Evolutionary conservation across 257 asterid species (phyloP).

Genomic region (Scutellaria galericulata): DNA sequence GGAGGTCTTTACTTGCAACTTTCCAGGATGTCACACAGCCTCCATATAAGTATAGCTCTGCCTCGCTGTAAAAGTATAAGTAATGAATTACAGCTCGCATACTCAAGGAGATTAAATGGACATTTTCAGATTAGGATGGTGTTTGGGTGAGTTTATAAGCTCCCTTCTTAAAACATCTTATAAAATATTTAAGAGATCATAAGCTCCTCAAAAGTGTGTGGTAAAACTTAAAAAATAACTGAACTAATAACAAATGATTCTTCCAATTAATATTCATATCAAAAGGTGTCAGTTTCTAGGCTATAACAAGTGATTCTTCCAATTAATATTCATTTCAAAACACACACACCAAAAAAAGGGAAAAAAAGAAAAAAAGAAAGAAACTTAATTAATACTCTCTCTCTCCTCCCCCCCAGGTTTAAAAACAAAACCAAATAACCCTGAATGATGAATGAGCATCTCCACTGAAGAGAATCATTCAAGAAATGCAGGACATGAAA

Average conservation of each 20-base stretch:
- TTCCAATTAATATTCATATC: background rate
- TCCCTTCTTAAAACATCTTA: too few relatives aligned
- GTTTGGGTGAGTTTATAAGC: too few relatives aligned
- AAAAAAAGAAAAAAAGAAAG: too few relatives aligned
- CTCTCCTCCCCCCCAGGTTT: background rate
- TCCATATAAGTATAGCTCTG: conserved; percentile 90
- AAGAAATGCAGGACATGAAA: too few relatives aligned
- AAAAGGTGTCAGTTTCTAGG: background rate
- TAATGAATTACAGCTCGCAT: conserved; percentile 20
- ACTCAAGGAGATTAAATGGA: conserved; percentile 23
- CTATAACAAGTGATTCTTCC: conserved; percentile 3
- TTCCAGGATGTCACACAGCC: conserved; percentile 98
- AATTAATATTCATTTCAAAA: background rate
- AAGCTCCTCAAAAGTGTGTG: too few relatives aligned
- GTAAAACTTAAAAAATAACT: too few relatives aligned
- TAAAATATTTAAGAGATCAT: too few relatives aligned
- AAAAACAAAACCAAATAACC: background rate
- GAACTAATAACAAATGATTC: background rate
- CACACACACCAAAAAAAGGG: too few relatives aligned
- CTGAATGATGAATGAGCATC: background rate
- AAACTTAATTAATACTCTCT: background rate
- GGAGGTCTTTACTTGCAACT: conserved; percentile 84
- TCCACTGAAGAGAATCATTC: too few relatives aligned
- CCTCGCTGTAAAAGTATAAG: conserved; percentile 66
- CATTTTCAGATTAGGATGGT: conserved; percentile 2